phyloP scores from a whole-genome alignment of 352 stramenopile species.

The Ochromonadaceae sp. region DNA sequence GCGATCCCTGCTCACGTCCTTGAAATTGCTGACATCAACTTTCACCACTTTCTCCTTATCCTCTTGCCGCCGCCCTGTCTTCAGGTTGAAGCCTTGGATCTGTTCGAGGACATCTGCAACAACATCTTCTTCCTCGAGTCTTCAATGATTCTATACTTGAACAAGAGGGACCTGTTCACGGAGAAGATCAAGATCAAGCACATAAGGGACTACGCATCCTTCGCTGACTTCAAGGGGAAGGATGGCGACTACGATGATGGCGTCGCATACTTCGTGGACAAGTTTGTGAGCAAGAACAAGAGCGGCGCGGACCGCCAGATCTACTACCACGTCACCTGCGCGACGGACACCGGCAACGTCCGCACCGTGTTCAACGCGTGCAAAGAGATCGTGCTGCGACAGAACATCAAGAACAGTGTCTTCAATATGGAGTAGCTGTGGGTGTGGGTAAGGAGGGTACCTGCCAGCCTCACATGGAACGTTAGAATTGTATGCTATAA shows the following conservation, averaged over 20 bases:
- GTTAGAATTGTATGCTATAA: no score
- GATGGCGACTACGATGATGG: constrained; percentile 56
- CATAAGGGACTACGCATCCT: constrained; percentile 69
- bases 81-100: constrained; percentile 62
- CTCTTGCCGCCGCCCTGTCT: no score
- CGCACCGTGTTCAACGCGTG: constrained; percentile 87
- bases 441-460: no score
- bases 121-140: constrained; percentile 80
- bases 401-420: constrained; percentile 73
- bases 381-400: constrained; percentile 84
- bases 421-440: constrained; percentile 42
- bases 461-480: no score
- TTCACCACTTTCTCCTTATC: no score
- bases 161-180: constrained; percentile 91
- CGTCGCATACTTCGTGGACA: constrained; percentile 66
- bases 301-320: constrained; percentile 67
- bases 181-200: constrained; percentile 86
- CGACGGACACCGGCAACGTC: constrained; percentile 90
- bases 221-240: constrained; percentile 61
- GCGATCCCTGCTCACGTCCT: no score
- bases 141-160: constrained; percentile 88
- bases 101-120: constrained; percentile 87
- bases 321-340: constrained; percentile 86
- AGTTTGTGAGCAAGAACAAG: constrained; percentile 73
- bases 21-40: constrained; percentile 67